Conservation (phyloP, 306 rosid species). For the Cucurbita ficifolia region DNA sequence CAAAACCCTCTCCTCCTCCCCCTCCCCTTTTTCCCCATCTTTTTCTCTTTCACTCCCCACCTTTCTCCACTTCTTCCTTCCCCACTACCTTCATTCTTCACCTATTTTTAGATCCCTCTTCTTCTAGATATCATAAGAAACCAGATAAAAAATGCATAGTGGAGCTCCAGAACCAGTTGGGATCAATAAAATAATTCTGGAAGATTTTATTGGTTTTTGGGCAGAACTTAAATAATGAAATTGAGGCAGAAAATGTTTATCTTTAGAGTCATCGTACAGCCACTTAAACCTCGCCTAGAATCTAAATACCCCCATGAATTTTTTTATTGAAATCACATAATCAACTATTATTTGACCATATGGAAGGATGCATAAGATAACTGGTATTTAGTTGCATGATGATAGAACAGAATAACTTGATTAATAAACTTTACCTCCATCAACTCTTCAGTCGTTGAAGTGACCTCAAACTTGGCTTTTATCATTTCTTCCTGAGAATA, state of each 20-base stretch:
- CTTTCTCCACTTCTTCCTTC: not conserved
- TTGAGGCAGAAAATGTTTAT: not conserved
- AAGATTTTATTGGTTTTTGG: not conserved
- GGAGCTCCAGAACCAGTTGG: not conserved
- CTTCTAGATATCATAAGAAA: not conserved
- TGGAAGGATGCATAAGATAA: not conserved
- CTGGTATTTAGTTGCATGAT: not conserved
- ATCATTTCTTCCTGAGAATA: conserved; percentile 69
- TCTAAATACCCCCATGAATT: not conserved
- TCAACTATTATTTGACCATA: not conserved
- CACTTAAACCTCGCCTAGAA: not conserved
- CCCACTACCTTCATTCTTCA: not conserved
- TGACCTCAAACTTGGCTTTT: conserved; percentile 67
- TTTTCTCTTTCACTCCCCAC: not conserved
- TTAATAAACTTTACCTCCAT: conserved; percentile 30
- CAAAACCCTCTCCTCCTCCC: not conserved
- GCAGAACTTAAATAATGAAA: not conserved
- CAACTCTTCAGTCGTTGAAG: conserved; percentile 42
- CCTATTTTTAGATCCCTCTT: not conserved
- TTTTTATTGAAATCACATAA: not conserved
- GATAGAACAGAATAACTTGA: conserved; percentile 4
- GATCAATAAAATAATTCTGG: not conserved
- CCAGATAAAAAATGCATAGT: not conserved
- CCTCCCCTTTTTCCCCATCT: not conserved
- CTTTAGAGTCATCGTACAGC: not conserved